Base-by-base conservation (phyloP, 177 flowering plant genomes). In the Vitis hybrid region DNA sequence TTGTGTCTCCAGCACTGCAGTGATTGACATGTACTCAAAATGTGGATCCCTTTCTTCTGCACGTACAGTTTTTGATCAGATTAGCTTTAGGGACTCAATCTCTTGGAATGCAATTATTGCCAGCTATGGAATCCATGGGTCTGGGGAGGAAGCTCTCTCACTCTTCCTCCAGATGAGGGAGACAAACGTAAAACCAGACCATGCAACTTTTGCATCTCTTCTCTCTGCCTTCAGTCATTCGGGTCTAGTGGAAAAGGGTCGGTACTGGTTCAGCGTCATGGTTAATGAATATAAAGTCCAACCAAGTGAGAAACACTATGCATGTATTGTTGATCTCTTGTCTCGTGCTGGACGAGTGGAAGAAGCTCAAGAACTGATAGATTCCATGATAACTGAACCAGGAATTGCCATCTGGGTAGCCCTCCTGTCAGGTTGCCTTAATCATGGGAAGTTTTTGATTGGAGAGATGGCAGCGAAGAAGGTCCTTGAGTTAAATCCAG, bases 11-110 rank as follows among this genome's bases (percentile, higher is more conserved):
- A 80, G 77, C 22, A 92, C 96, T 70, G 86, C 93, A 50, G 59
- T 91, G 62, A 84, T 92, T 60, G 93, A 92, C 72, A 87, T 87
- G 92, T 91, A 92, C 70, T 76, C 94, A 18, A 92, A 92, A 81
- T 90, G 97, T 78, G 96, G 97, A 54, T 69, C 81, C 48, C 80
- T 91, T 57, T 75, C 82, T 15, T 73, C 59, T 70, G 91, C 94
- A 1, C 75, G 82, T 55, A 22, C 76, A 0, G 63, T 88, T 19
- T 90, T 85, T 77, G 86, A 88, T 72, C 68, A 19, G 39, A 66
- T 83, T 63, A 68, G 67, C 20, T 73, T 60, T 31, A 80, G 79
- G 67, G 97, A 92, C 51, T 39, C 54, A n/a, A 82, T 90, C 13
- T 80, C 80, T 57, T 87, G 91, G 91, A 91, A 89, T 71, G 78